Percentiles rank a stretch among this genome's conserved stretches.
These are phyloP conservation scores for Jamesozyma jinghongensis DNA, from an alignment of 805 yeast genomes.

Conservation along the genomic window DNA sequence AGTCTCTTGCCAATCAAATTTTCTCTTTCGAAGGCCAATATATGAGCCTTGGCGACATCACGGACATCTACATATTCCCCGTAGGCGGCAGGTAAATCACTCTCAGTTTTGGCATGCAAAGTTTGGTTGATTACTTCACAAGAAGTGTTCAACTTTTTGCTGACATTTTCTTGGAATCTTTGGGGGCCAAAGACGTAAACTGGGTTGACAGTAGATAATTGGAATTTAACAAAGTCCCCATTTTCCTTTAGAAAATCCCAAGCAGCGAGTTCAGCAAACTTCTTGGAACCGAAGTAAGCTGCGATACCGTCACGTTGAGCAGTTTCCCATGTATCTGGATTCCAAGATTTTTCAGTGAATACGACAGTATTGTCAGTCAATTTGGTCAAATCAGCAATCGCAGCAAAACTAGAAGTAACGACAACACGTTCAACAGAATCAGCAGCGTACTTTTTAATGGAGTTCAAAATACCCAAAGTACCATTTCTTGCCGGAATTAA, in stretches of 20 bases:
- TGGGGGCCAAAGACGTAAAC: conserved; percentile 44
- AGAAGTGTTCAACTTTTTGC: conserved; percentile 31
- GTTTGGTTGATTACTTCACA: conserved; percentile 25
- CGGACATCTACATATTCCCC: conserved; percentile 42
- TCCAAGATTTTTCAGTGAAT: conserved; percentile 42
- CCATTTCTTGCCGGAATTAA: conserved; percentile 50
- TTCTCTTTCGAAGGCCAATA: conserved; percentile 37
- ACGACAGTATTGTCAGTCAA: conserved; percentile 29
- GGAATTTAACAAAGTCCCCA: conserved; percentile 33
- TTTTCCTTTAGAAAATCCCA: conserved; percentile 39
- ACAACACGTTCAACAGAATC: conserved; percentile 39
- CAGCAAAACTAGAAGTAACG: conserved; percentile 46
- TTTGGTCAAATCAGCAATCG: conserved; percentile 33
- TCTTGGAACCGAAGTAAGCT: conserved; percentile 39
- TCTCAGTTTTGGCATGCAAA: conserved; percentile 24
- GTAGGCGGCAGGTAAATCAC: conserved; percentile 19
- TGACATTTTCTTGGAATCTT: conserved; percentile 32
- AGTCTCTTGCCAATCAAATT: conserved; percentile 31
- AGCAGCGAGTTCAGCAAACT: conserved; percentile 45
- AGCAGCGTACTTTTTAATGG: conserved; percentile 35
- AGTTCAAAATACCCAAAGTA: conserved; percentile 40
- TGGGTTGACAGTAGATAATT: conserved; percentile 36
- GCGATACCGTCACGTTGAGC: conserved; percentile 10
- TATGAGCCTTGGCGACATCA: conserved; percentile 52
- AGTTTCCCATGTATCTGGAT: conserved; percentile 35